phyloP scores from a whole-genome alignment of 2,329 filamentous ascomycete genomes.

The Zarea fungicola region DNA sequence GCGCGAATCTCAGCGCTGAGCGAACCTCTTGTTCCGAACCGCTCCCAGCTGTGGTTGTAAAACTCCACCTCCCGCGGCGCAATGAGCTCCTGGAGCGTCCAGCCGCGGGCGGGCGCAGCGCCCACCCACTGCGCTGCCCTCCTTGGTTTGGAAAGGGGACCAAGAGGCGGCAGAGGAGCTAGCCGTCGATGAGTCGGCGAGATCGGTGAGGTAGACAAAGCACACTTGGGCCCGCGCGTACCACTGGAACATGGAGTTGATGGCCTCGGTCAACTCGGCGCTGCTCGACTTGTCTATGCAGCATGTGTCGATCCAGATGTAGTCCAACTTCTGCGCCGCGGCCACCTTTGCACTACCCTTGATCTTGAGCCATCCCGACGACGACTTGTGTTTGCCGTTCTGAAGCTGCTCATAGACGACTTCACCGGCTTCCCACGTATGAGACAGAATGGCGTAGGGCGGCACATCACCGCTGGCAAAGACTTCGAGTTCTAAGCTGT shows the following conservation, averaged over 20 bases:
- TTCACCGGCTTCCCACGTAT: conserved; percentile 18
- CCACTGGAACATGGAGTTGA: conserved; percentile 24
- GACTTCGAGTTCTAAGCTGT: conserved; percentile 2
- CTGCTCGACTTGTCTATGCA: conserved; percentile 25
- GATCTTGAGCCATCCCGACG: not conserved
- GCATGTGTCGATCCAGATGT: conserved; percentile 25
- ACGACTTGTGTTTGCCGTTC: not conserved
- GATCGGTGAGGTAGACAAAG: conserved; percentile 20
- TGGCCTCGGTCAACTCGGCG: conserved; percentile 23
- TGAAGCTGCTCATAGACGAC: not conserved
- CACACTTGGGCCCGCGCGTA: conserved; percentile 21
- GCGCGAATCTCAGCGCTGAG: conserved; percentile 13
- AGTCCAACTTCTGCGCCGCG: conserved; percentile 15
- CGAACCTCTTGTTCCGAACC: conserved; percentile 18
- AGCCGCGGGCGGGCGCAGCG: conserved; percentile 22
- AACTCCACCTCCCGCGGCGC: conserved; percentile 21
- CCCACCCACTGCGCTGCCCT: conserved; percentile 10
- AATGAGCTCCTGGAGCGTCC: conserved; percentile 24
- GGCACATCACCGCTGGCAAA: conserved; percentile 15
- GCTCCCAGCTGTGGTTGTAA: conserved; percentile 19
- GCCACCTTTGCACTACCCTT: not conserved
- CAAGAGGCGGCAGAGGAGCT: not conserved
- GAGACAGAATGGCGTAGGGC: conserved; percentile 22
- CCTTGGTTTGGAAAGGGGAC: no score
- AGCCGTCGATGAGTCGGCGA: not conserved